Base-by-base conservation (phyloP, 495 filamentous ascomycete species). In the Hypoxylon subgilvum region DNA sequence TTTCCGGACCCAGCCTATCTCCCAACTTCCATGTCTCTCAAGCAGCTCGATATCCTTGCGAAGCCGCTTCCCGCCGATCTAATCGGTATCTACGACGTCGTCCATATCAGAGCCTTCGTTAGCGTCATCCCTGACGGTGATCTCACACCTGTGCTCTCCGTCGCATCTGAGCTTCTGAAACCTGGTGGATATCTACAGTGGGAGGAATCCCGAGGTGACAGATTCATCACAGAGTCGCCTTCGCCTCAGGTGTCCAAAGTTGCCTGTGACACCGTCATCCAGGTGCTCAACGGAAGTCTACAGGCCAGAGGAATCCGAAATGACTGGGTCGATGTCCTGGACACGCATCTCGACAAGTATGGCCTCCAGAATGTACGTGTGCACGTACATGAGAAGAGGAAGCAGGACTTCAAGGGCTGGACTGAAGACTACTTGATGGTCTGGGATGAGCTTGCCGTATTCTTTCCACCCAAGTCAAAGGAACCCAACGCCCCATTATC, bases 41-140 rank as follows among this genome's bases (percentile, higher is more conserved):
- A 61, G 23, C 27, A 65, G 9, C 68, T 73, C 8, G 67, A 77
- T 53, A 67, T 76, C 49, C 59, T 66, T 21, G 32, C 41, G 12
- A 45, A 40, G 32, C 71, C 74, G 6, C 69, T 77, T 27, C 69
- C 73, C 0, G 52, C 48, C 2, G 53, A 67, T 1, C 49, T 75
- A 14, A 6, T 56, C 22, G 66, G 66, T 18, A 67, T 54, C 16
- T 79, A 71, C 54, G 75, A 78, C 35, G 35, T 79, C 12, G 70
- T 77, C 13, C 70, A 72, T 22, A 66, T 73, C 30, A 69, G 75
- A 1, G 66, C 76, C 38, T 60, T 73, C 40, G 68, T 61, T 43
- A 67, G 69, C 48, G 65, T 63, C 16, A 68, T 65, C 46, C 38
- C 54, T 19, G 55, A 65, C 16, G 31, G 18, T 5, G 66, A 70